Evolutionary conservation across 106 monocot genomes (phyloP), one percentile per base, ranked within the genome.

Genomic region (Dioscorea zingiberensis): DNA sequence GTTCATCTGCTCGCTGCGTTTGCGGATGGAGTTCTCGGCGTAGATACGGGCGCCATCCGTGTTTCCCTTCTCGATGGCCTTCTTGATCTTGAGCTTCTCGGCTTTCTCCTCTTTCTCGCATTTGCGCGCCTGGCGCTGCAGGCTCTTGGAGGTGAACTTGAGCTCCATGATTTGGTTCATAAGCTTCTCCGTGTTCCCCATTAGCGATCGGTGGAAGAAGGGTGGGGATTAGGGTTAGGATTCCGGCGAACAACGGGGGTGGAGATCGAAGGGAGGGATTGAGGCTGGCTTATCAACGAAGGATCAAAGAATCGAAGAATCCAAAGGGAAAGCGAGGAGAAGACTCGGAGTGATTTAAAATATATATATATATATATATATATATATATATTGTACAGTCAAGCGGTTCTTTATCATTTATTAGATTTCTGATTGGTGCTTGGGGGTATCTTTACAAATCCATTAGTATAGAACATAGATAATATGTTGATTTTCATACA

Each of bases 51-150:
- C 62, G 38, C 62, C 62, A 21, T 55, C 68, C 55, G 27, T 68
- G 53, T 56, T 56, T 2, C 55, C 68, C 29, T 32, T 68, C 27
- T 68, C 55, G 18, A 55, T 56, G 27, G 55, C 55, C 54, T 68
- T 68, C 68, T 68, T 56, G 38, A 68, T n/a, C 68, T 68, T 68
- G 55, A 55, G 55, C 29, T 56, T 68, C 68, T 68, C 55, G n/a
- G 53, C 30, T 18, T 68, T 68, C 68, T 68, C 68, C 21, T 56
- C 55, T 18, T 68, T 68, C 68, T 68, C 68, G 53, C 66, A 63
- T 32, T 63, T 63, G 62, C 62, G 62, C 14, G 62, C 28, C 18
- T 63, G 62, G 21, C 62, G 62, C 62, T 63, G 62, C 7, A 63
- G 62, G 38, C 32, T 38, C 38, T 63, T 63, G 30, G 62, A 63